phyloP scores from a whole-genome alignment of 192 early-diverging fungal species.

The Coemansia sp. region DNA sequence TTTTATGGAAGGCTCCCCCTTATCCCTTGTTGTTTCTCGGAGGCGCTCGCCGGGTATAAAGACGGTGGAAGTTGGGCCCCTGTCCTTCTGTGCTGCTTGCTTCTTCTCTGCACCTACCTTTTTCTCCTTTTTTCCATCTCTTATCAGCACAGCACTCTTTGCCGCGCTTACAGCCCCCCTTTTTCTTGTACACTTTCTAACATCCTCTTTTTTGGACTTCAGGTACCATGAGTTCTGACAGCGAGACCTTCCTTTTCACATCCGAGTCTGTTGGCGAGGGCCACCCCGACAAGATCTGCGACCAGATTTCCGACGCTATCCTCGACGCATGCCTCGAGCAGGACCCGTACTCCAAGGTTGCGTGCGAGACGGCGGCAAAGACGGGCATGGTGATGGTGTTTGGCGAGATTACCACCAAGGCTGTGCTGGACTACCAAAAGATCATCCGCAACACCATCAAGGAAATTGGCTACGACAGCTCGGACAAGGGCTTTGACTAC shows the following conservation, averaged over 20 bases:
- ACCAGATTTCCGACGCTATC: conserved; percentile 99
- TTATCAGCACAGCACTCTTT: not conserved
- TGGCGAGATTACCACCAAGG: conserved; percentile 99
- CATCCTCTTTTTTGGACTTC: conserved; percentile 1
- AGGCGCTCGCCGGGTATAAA: not conserved
- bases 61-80: not conserved
- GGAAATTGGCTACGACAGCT: conserved; percentile 99
- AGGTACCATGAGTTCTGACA: conserved; percentile 34
- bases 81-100: not conserved
- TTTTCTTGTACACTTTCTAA: not conserved
- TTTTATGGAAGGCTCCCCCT: conserved; percentile 2
- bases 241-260: conserved; percentile 97
- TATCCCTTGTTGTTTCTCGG: not conserved
- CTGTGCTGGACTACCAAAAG: conserved; percentile 97
- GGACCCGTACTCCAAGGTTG: conserved; percentile 97
- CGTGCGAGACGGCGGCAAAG: conserved; percentile 99
- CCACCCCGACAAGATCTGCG: conserved; percentile 99
- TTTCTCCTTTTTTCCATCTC: not conserved
- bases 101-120: not conserved
- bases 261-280: conserved; percentile 99
- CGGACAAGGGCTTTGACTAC: conserved; percentile 99
- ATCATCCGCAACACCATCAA: conserved; percentile 98
- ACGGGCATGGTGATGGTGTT: conserved; percentile 99
- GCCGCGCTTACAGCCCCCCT: not conserved
- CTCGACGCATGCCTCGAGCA: conserved; percentile 92